Evolutionary conservation across 352 stramenopile species (phyloP).

Genomic region (Phytopythium delawarense): DNA sequence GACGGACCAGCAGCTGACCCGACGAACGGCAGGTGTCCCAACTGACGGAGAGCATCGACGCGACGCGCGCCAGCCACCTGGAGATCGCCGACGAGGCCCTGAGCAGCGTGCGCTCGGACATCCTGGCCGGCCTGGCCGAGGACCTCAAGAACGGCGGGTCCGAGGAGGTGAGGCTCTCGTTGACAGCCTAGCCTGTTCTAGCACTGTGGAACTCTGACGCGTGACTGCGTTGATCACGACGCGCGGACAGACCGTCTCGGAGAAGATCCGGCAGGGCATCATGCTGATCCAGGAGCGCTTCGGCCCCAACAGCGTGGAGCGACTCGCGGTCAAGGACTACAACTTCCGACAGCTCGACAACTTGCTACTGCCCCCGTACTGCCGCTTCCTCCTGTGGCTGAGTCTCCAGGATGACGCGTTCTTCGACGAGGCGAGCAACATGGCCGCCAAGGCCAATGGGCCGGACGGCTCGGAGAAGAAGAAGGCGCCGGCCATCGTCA

Average conservation of each 20-base stretch:
- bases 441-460: conserved; percentile 34
- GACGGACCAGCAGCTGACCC: neutral
- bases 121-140: conserved; percentile 60
- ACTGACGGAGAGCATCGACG: conserved; percentile 84
- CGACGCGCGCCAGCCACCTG: conserved; percentile 69
- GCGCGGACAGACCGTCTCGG: conserved; percentile 27
- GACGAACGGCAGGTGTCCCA: conserved; percentile 62
- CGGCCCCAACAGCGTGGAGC: conserved; percentile 81
- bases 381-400: conserved; percentile 85
- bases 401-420: conserved; percentile 85
- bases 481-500: conserved; percentile 54
- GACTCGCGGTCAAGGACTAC: conserved; percentile 85
- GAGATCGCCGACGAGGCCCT: conserved; percentile 73
- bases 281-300: conserved; percentile 80
- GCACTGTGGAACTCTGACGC: neutral
- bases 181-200: no score
- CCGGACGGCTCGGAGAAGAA: conserved; percentile 60
- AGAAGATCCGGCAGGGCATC: conserved; percentile 79
- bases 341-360: conserved; percentile 89
- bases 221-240: neutral
- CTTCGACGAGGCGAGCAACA: conserved; percentile 64
- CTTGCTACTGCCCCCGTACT: conserved; percentile 82
- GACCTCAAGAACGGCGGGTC: conserved; percentile 62
- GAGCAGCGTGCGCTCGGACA: conserved; percentile 70
- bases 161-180: conserved; percentile 26